phyloP scores from a whole-genome alignment of 2,329 filamentous ascomycete species.

The Aureobasidium mangrovei region DNA sequence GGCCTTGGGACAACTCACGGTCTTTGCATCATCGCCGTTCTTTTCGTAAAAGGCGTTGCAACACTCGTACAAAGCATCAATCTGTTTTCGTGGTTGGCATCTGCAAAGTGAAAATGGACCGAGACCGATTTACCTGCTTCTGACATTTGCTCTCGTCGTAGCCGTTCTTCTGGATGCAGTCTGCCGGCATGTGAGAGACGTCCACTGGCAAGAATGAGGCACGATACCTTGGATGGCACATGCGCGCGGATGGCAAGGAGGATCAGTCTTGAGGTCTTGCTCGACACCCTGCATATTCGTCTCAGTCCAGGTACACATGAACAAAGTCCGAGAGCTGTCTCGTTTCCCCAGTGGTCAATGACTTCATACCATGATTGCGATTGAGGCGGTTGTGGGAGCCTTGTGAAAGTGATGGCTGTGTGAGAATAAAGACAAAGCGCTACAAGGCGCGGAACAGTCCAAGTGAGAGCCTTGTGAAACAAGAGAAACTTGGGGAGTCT shows the following conservation, averaged over 20 bases:
- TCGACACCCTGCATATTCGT: slow-evolving; percentile 35
- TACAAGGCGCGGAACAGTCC: not conserved
- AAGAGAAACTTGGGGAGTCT: too few species aligned
- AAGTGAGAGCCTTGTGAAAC: not conserved
- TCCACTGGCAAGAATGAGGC: not conserved
- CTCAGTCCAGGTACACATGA: not conserved
- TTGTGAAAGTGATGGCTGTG: not conserved
- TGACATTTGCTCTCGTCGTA: slow-evolving; percentile 83
- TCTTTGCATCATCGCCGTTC: slow-evolving; percentile 66
- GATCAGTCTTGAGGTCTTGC: slow-evolving; percentile 62
- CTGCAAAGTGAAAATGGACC: not conserved
- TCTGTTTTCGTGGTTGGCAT: slow-evolving; percentile 33
- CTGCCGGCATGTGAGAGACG: slow-evolving; percentile 36
- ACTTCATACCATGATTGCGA: slow-evolving; percentile 11
- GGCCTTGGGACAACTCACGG: slow-evolving; percentile 78
- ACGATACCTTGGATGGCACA: slow-evolving; percentile 78
- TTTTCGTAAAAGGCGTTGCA: slow-evolving; percentile 80
- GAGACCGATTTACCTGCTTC: slow-evolving; percentile 32
- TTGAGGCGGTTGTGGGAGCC: slow-evolving; percentile 1
- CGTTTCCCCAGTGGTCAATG: not conserved
- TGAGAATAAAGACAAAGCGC: not conserved
- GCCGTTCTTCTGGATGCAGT: slow-evolving; percentile 73
- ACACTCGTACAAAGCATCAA: slow-evolving; percentile 87
- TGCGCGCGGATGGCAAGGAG: slow-evolving; percentile 78
- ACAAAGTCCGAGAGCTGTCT: not conserved